A percentile compares a stretch with the other conserved stretches of the same genome.
phyloP scores from a whole-genome alignment of 1,139 yeast genomes.

The Suhomyces choctaworum region DNA sequence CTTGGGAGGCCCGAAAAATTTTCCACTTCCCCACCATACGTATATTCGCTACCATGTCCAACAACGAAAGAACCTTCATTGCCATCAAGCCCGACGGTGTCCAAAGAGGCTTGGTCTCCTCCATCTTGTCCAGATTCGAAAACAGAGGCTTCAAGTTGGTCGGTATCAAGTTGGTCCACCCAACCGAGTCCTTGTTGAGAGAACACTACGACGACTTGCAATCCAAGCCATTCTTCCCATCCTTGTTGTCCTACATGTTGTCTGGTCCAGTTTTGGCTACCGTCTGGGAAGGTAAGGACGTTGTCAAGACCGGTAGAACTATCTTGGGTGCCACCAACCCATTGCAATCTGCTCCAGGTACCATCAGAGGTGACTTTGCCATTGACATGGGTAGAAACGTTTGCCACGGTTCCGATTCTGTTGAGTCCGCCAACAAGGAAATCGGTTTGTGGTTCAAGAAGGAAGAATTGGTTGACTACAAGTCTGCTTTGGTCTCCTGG shows the following conservation, averaged over 20 bases:
- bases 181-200: slow-evolving; percentile 85
- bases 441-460: slow-evolving; percentile 97
- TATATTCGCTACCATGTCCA: slow-evolving; percentile 35
- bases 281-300: slow-evolving; percentile 99
- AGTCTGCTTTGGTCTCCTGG: slow-evolving; percentile 82
- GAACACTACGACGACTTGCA: slow-evolving; percentile 96
- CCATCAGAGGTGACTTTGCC: slow-evolving; percentile 98
- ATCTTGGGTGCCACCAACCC: slow-evolving; percentile 99
- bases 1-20: slow-evolving; percentile 11
- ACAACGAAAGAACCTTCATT: slow-evolving; percentile 90
- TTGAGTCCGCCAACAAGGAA: slow-evolving; percentile 96
- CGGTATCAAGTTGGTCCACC: slow-evolving; percentile 87
- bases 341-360: slow-evolving; percentile 94
- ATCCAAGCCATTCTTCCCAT: slow-evolving; percentile 96
- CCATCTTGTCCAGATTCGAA: slow-evolving; percentile 92
- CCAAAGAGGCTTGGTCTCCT: slow-evolving; percentile 95
- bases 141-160: slow-evolving; percentile 97
- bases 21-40: slow-evolving; percentile 5
- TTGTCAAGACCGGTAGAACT: slow-evolving; percentile 97
- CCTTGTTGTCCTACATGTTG: slow-evolving; percentile 91
- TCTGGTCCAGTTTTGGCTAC: slow-evolving; percentile 99
- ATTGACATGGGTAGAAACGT: slow-evolving; percentile 99
- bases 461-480: slow-evolving; percentile 94
- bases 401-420: slow-evolving; percentile 99
- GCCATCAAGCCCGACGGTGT: slow-evolving; percentile 99